These are phyloP conservation scores for Dicorynia guianensis DNA, from an alignment of 306 rosid genomes.

Conservation along the genomic window DNA sequence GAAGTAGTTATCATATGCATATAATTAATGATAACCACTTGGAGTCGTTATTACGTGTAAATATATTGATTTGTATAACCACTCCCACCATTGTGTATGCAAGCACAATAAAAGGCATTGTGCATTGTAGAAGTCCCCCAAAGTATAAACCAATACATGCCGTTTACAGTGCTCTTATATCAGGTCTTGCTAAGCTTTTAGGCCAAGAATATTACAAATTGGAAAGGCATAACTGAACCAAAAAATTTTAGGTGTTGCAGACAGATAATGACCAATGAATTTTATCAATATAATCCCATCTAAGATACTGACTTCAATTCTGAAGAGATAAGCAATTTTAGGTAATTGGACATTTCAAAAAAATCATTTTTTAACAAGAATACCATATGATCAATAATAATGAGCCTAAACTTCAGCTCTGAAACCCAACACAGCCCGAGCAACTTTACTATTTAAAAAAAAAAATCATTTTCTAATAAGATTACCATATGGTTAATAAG, in stretches of 20 bases:
- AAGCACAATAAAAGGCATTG: too few species aligned
- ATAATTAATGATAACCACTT: too few species aligned
- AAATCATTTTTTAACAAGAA: neutral
- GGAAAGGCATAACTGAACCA: constrained; percentile 15
- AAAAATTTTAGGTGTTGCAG: constrained; percentile 1
- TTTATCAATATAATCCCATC: constrained; percentile 24
- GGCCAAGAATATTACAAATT: neutral
- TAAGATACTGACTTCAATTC: constrained; percentile 4
- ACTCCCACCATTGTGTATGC: too few species aligned
- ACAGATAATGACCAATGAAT: constrained; percentile 3
- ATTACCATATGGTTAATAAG: too few species aligned
- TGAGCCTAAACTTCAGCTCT: constrained; percentile 12
- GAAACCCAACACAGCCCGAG: constrained; percentile 9
- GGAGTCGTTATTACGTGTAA: too few species aligned
- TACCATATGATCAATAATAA: constrained; percentile 8
- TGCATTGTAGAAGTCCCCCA: too few species aligned
- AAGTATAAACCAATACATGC: neutral
- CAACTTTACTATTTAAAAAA: constrained; percentile 13
- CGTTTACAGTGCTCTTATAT: constrained; percentile 12
- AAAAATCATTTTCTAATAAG: too few species aligned
- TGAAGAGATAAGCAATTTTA: constrained; percentile 13
- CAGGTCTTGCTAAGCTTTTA: constrained; percentile 13
- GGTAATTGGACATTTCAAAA: constrained; percentile 12
- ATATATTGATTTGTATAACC: too few species aligned
- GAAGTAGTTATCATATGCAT: too few species aligned